Base-by-base conservation (phyloP, 108 stramenopile genomes). In the Pinguiococcus pyrenoidosus region DNA sequence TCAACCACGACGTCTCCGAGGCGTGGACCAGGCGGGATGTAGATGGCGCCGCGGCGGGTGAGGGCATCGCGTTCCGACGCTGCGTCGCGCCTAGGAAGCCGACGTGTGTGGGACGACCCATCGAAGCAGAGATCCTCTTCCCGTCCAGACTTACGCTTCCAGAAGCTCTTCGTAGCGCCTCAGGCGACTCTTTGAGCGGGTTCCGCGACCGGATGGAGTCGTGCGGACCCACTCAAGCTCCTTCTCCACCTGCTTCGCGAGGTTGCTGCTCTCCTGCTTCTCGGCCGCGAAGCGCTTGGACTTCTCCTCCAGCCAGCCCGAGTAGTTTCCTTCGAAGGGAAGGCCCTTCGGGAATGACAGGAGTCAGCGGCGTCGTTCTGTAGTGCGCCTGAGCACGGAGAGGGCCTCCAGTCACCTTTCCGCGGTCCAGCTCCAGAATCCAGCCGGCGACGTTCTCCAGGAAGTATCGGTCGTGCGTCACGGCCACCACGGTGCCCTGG, bases 351-450 rank as follows among this genome's bases (percentile, higher is more conserved):
- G n/a, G n/a, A n/a, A n/a, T n/a, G n/a, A n/a, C n/a, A n/a, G n/a
- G n/a, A n/a, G n/a, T n/a, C n/a, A n/a, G n/a, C n/a, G n/a, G n/a
- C n/a, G n/a, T n/a, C n/a, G n/a, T n/a, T n/a, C n/a, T n/a, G n/a
- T n/a, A n/a, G n/a, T n/a, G n/a, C n/a, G n/a, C n/a, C n/a, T n/a
- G n/a, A n/a, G n/a, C n/a, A n/a, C n/a, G n/a, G n/a, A n/a, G n/a
- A n/a, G n/a, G n/a, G n/a, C n/a, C n/a, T n/a, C n/a, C n/a, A n/a
- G n/a, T 26, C 21, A 51, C 24, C 21, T 8, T 66, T 13, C 90
- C 94, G 18, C 86, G 71, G 65, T 96, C 94, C 1, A 96, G 52
- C 56, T 96, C 90, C 10, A 96, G 65, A 35, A 96, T 92, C 94
- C 94, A 96, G 47, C 77, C 66, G 0, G 89, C 84, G 3, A 87